phyloP scores from a whole-genome alignment of 2,329 filamentous ascomycete species.

The Diaporthe ilicicola region DNA sequence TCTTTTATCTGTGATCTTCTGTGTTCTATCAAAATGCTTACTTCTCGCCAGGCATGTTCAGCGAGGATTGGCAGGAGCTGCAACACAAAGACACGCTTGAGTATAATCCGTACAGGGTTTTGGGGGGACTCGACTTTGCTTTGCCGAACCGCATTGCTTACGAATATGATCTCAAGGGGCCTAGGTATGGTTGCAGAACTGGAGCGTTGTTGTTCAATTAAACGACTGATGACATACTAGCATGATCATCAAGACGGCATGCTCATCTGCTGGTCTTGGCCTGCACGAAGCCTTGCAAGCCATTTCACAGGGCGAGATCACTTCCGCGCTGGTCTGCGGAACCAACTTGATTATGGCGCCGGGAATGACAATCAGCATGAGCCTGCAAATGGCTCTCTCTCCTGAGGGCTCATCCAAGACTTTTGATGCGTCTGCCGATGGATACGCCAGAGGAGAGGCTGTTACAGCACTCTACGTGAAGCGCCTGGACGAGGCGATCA shows the following conservation, averaged over 20 bases:
- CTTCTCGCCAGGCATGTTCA: too few species aligned
- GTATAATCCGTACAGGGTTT: not conserved
- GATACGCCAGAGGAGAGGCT: conserved; percentile 61
- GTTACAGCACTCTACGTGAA: conserved; percentile 55
- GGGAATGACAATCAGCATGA: conserved; percentile 41
- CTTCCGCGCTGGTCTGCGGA: conserved; percentile 45
- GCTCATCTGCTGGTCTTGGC: conserved; percentile 49
- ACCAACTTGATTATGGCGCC: conserved; percentile 47
- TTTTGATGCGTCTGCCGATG: conserved; percentile 55
- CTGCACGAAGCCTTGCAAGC: conserved; percentile 42
- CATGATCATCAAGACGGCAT: conserved; percentile 47
- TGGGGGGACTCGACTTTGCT: conserved; percentile 44
- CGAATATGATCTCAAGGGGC: conserved; percentile 44
- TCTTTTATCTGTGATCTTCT: too few species aligned
- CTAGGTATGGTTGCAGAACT: conserved; percentile 40
- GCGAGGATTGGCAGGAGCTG: conserved; percentile 34
- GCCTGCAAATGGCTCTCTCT: conserved; percentile 47
- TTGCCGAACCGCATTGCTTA: conserved; percentile 45
- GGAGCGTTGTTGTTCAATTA: not conserved
- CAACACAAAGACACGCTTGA: not conserved
- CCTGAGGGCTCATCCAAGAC: conserved; percentile 43
- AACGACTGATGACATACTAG: conserved; percentile 25
- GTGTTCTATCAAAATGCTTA: too few species aligned
- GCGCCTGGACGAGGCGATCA: conserved; percentile 53
- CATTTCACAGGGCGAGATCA: conserved; percentile 40